Evolutionary conservation across 257 asterid species (phyloP).

Genomic region (Fraxinus pennsylvanica): DNA sequence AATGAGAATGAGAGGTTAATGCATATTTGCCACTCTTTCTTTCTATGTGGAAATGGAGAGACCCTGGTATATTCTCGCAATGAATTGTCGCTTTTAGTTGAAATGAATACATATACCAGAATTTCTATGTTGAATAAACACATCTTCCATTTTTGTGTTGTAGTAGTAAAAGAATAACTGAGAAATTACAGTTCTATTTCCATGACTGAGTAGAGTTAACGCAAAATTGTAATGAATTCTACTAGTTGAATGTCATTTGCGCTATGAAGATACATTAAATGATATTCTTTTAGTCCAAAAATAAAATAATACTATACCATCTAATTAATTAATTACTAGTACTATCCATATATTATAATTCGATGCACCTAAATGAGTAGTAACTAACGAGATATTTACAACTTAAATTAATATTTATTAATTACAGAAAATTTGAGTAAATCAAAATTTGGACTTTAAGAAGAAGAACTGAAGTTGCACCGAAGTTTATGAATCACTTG

Average conservation of each 20-base stretch:
- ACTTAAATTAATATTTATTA: no score
- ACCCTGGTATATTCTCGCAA: background rate
- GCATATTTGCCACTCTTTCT: background rate
- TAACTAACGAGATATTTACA: no score
- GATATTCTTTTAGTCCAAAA: no score
- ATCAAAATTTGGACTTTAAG: background rate
- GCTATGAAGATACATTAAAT: no score
- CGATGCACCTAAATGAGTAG: no score
- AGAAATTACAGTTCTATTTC: background rate
- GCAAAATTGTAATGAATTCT: no score
- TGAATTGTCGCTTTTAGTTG: background rate
- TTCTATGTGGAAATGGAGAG: background rate
- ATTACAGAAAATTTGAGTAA: background rate
- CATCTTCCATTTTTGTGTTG: background rate
- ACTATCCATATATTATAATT: no score
- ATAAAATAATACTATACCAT: no score
- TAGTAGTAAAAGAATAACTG: background rate
- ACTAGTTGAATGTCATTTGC: no score
- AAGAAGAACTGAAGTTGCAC: constrained; percentile 2
- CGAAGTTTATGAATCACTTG: constrained; percentile 20
- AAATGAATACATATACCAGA: background rate
- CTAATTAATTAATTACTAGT: no score
- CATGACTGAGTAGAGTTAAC: background rate
- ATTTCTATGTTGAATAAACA: background rate
- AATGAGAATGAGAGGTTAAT: constrained; percentile 34